These are phyloP conservation scores for Aspergillus chevalieri DNA, from an alignment of 2,329 filamentous ascomycete genomes.

Conservation along the genomic window DNA sequence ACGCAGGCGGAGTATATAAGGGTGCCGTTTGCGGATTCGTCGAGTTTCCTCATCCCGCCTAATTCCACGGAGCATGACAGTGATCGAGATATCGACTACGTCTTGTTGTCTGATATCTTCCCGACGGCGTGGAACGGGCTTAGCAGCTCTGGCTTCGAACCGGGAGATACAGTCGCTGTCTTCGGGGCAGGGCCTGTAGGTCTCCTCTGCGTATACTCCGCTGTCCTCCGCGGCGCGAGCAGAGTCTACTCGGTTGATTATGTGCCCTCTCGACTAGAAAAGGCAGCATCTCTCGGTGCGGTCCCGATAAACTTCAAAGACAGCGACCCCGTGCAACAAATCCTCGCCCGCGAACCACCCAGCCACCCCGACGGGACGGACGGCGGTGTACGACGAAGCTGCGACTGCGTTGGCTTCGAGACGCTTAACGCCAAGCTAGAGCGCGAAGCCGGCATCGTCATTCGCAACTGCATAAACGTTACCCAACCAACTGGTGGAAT, in stretches of 20 bases:
- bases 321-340: constrained; percentile 38
- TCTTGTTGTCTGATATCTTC: constrained; percentile 31
- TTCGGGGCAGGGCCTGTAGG: constrained; percentile 61
- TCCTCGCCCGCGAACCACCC: constrained; percentile 23
- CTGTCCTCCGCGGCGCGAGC: constrained; percentile 53
- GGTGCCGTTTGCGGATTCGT: neutral
- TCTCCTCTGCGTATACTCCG: constrained; percentile 60
- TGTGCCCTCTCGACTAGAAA: constrained; percentile 53
- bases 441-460: too few relatives aligned
- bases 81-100: neutral
- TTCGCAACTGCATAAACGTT: too few relatives aligned
- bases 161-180: constrained; percentile 53
- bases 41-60: neutral
- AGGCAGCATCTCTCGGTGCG: constrained; percentile 52
- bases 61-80: neutral
- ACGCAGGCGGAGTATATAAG: constrained; percentile 49
- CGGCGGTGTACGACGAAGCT: constrained; percentile 4
- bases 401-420: constrained; percentile 15
- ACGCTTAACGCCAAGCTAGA: neutral
- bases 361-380: neutral
- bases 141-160: constrained; percentile 31
- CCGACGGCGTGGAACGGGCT: constrained; percentile 35
- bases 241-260: constrained; percentile 57
- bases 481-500: too few relatives aligned
- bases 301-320: constrained; percentile 57